Percentiles rank a stretch among this genome's conserved stretches.
phyloP scores from a whole-genome alignment of 2,329 filamentous ascomycete species.

The Bisporella sp. region DNA sequence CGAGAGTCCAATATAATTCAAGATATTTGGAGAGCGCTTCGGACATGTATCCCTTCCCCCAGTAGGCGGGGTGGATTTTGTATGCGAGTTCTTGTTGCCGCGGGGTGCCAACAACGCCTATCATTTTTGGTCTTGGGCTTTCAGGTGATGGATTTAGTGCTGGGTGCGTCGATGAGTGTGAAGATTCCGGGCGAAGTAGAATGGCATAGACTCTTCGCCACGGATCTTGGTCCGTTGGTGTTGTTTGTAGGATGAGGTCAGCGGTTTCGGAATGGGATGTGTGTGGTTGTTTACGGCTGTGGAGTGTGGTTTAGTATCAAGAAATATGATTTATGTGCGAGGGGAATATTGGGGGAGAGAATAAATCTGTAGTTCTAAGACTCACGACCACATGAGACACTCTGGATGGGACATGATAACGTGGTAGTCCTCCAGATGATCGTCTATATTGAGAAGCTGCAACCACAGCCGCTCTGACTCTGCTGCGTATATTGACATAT shows the following conservation, averaged over 20 bases:
- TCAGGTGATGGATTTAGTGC: neutral
- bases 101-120: slow-evolving; percentile 10
- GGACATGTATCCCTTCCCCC: slow-evolving; percentile 13
- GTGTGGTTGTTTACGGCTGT: neutral
- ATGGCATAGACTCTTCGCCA: slow-evolving; percentile 18
- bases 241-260: slow-evolving; percentile 1
- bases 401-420: slow-evolving; percentile 6
- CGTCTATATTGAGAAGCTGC: slow-evolving; percentile 11
- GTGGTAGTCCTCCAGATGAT: slow-evolving; percentile 16
- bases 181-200: slow-evolving; percentile 5
- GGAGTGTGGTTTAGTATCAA: neutral
- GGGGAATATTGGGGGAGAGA: neutral
- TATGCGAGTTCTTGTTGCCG: slow-evolving; percentile 15
- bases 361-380: neutral
- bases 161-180: neutral
- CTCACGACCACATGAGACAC: slow-evolving; percentile 11
- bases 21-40: slow-evolving; percentile 8
- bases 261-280: slow-evolving; percentile 1
- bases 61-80: slow-evolving; percentile 10
- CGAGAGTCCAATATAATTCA: too few relatives aligned
- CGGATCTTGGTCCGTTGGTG: slow-evolving; percentile 6
- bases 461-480: slow-evolving; percentile 17
- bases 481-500: slow-evolving; percentile 6
- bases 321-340: neutral
- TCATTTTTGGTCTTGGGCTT: slow-evolving; percentile 7